Base-by-base conservation (phyloP, 164 flowering plant species). In the Magnolia officinalis region DNA sequence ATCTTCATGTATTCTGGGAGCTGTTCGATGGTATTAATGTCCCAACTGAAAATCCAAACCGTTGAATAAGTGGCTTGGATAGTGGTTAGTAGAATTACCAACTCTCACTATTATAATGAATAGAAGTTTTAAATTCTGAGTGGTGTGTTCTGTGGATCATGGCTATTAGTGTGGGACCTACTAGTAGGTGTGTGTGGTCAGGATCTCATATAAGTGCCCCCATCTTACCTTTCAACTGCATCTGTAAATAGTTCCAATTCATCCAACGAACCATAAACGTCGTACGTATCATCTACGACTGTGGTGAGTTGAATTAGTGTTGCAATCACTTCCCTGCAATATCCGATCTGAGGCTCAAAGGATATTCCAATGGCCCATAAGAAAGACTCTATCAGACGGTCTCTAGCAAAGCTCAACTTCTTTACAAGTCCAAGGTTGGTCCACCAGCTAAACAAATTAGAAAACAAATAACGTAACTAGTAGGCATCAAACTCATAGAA, bases 1-100 rank as follows among this genome's bases (percentile, higher is more conserved):
- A 85, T 1, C 70, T 86, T 82, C 89, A 89, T 84, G 50, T 85
- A 89, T 24, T 68, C 72, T 29, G 89, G 92, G 76, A 89, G 88
- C 0, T 69, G 18, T 6, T 74, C 69, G 49, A 82, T 29, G 0
- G 79, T 81, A 50, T 72, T 50, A 1, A 81, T 49, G 61, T 87
- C 88, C 92, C 90, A 87, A 74, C 50, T 69, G 80, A 74, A 65
- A 73, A 55, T 55, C 13, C 13, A 55, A 8, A 55, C 61, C 7
- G 45, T 37, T 37, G 45, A 37, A 37, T 37, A 37, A 37, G 45
- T 37, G 6, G 45, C 0, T 37, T 37, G 45, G 45, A 37, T 5
- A 37, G 6, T 37, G 45, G 45, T 37, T 37, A 37, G 26, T 26
- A 26, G 29, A 26, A 26, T 26, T 1, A 26, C 29, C 29, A 26